Evolutionary conservation across 2,329 filamentous ascomycete genomes (phyloP).

Genomic region (Alternaria hordeiaustralica): DNA sequence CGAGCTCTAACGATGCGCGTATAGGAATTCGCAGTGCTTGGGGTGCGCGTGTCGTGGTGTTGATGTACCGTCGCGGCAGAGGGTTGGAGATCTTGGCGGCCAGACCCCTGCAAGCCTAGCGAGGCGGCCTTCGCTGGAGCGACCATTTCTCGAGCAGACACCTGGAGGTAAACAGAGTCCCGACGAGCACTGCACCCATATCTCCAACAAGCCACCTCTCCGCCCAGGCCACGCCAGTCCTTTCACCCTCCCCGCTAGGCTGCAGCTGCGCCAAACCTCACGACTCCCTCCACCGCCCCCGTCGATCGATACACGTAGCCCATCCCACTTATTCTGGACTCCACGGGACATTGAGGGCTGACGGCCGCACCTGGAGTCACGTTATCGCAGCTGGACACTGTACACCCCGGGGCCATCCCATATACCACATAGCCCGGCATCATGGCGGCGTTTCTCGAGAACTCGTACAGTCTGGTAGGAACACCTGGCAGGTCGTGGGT

Average conservation of each 20-base stretch:
- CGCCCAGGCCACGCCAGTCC: constrained; percentile 25
- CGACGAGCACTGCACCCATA: constrained; percentile 30
- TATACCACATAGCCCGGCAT: constrained; percentile 48
- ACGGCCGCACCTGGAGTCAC: constrained; percentile 37
- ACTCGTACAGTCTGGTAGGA: constrained; percentile 83
- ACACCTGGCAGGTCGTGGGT: constrained; percentile 36
- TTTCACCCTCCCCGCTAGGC: constrained; percentile 11
- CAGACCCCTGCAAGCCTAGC: constrained; percentile 31
- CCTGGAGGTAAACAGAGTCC: constrained; percentile 41
- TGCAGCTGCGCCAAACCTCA: constrained; percentile 20
- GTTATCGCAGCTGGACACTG: constrained; percentile 29
- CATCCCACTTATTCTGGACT: constrained; percentile 40
- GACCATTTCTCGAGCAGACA: constrained; percentile 47
- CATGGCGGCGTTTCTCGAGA: constrained; percentile 95
- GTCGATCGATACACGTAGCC: constrained; percentile 42
- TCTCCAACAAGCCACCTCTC: constrained; percentile 23
- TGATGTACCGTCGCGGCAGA: constrained; percentile 9
- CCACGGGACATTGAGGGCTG: constrained; percentile 39
- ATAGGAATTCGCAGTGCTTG: background rate
- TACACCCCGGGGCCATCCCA: constrained; percentile 4
- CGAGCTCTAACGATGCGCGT: background rate
- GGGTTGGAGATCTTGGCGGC: constrained; percentile 33
- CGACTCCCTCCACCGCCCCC: constrained; percentile 17
- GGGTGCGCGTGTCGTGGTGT: constrained; percentile 8
- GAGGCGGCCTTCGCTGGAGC: constrained; percentile 27